Percentiles rank a stretch among this genome's conserved stretches.
These are phyloP conservation scores for Hordeum vulgare DNA, from an alignment of 176 grass and related monocot species.

Conservation along the genomic window MorexV3_pseudomolecules_assembly NC_058519.1:421287633-421288132, in stretches of 20 bases:
- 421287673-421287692: background rate
- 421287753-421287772: conserved; percentile 59
- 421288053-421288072: conserved; percentile 60
- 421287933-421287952: conserved; percentile 43
- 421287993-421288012: conserved; percentile 63
- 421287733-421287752: conserved; percentile 69
- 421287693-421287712: background rate
- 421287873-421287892: conserved; percentile 60
- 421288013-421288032: conserved; percentile 41
- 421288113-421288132: conserved; percentile 34
- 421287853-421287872: conserved; percentile 57
- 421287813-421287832: conserved; percentile 37
- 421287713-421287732: conserved; percentile 46
- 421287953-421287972: conserved; percentile 50
- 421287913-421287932: conserved; percentile 79
- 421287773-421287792: conserved; percentile 62
- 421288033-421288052: conserved; percentile 69
- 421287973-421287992: conserved; percentile 74
- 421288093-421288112: conserved; percentile 49
- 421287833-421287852: conserved; percentile 45
- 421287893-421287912: conserved; percentile 53
- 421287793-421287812: conserved; percentile 72
- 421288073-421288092: conserved; percentile 61
- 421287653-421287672: background rate
- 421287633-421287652: background rate